Conservation (phyloP, 208 protist genomes). For the Vickermania spadyakhi region DNA sequence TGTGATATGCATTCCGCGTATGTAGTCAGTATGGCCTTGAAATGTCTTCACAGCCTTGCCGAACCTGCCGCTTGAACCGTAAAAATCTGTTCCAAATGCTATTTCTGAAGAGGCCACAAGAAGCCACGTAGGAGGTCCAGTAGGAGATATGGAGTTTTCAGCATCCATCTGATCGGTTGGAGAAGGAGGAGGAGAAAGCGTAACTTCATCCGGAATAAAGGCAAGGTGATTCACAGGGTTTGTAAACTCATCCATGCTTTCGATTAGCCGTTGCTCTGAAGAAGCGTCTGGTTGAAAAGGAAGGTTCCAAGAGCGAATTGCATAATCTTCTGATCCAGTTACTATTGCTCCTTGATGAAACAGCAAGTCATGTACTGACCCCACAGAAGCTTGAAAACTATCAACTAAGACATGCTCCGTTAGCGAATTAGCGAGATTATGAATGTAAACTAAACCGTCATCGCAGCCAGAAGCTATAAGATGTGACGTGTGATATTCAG, state of each 20-base stretch:
- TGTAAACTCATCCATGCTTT: slow-evolving; percentile 72
- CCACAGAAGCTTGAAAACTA: slow-evolving; percentile 55
- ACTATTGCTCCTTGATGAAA: slow-evolving; percentile 30
- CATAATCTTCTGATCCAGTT: slow-evolving; percentile 70
- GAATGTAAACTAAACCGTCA: slow-evolving; percentile 74
- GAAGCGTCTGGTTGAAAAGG: slow-evolving; percentile 14
- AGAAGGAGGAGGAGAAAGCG: slow-evolving; percentile 3
- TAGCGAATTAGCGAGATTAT: slow-evolving; percentile 17
- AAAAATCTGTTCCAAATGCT: slow-evolving; percentile 61
- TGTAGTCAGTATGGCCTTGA: slow-evolving; percentile 66
- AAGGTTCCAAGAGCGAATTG: slow-evolving; percentile 69
- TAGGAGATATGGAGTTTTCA: no score
- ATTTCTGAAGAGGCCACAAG: slow-evolving; percentile 70
- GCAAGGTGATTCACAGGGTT: slow-evolving; percentile 79
- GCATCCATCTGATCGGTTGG: not conserved
- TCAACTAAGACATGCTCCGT: slow-evolving; percentile 30
- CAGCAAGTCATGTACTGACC: slow-evolving; percentile 72
- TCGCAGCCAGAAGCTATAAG: slow-evolving; percentile 69
- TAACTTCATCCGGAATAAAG: slow-evolving; percentile 23
- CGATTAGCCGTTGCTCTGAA: slow-evolving; percentile 48
- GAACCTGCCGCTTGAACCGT: slow-evolving; percentile 25
- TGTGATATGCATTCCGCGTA: slow-evolving; percentile 70
- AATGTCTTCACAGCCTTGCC: slow-evolving; percentile 38
- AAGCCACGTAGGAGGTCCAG: slow-evolving; percentile 33
- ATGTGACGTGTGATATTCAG: slow-evolving; percentile 6